Base-by-base conservation (phyloP, 257 asterid species). In the Nicotiana knightiana region DNA sequence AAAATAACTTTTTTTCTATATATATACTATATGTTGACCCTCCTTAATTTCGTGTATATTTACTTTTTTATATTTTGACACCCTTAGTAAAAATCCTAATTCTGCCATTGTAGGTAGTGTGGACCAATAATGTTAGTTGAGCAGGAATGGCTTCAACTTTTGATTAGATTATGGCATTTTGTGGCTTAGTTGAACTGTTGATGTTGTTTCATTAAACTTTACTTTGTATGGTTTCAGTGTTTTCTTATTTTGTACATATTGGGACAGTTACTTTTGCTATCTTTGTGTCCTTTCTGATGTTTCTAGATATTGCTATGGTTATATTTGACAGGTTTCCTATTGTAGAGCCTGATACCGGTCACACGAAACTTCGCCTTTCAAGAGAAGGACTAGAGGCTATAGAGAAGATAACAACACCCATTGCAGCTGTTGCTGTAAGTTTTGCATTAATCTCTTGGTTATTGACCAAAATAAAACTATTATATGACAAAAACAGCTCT, bases 401-500 rank as follows among this genome's bases (percentile, higher is more conserved):
- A 81, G 94, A 92, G 93, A 93, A 87, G 85, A 93, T 94, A 81
- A 89, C 94, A 39, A 93, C 91, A 62, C 99, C 99, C 64, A 87
- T 96, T 85, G 95, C 98, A 57, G 95, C 97, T 83, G 95, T 96
- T 82, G 97, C 97, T 77, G 99, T 96, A 91, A 88, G 99, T 66
- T 73, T 76, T 86, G 76, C 32, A 82, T 85, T 86, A 62, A 46
- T 82, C 32, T 54, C 11, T 66, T 2, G 12, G 33, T 30, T 63
- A 1, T 26, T 26, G 7, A 2, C 12, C n/a, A 15, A 33, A 30
- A 39, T n/a, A 2, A 66, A 28, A 66, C 79, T 54, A 9, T 13
- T 67, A 18, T 51, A 71, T 61, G 59, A 39, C 80, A 26, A 61
- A 71, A 73, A 26, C 3, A 53, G 37, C 28, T n/a, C 17, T 53